Evolutionary conservation across 352 stramenopile genomes (phyloP).

Genomic region (Pythium pyrilobum): DNA sequence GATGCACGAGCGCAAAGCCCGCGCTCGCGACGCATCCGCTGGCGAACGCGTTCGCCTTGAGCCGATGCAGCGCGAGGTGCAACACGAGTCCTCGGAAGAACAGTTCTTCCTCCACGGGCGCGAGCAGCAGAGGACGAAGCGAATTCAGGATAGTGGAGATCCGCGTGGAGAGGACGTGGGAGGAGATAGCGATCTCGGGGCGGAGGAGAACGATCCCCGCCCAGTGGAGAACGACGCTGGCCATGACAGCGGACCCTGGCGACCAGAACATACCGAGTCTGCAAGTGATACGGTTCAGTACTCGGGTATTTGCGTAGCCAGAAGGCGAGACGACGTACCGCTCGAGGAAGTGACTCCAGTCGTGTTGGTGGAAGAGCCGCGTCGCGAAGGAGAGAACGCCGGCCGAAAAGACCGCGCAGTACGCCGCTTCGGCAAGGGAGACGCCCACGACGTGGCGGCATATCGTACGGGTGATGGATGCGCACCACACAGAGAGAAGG

Average conservation of each 20-base stretch:
- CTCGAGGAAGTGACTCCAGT: background rate
- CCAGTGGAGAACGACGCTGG: background rate
- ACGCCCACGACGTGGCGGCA: background rate
- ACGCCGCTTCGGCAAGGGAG: background rate
- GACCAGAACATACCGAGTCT: constrained; percentile 9
- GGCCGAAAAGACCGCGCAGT: background rate
- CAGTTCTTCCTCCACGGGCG: constrained; percentile 50
- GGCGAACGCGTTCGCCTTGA: constrained; percentile 8
- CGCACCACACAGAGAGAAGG: constrained; percentile 18
- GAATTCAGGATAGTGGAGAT: background rate
- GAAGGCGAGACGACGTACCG: background rate
- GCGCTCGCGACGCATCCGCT: constrained; percentile 28
- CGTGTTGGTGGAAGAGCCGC: constrained; percentile 15
- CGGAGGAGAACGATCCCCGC: background rate
- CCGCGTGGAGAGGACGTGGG: background rate
- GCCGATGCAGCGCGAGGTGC: constrained; percentile 41
- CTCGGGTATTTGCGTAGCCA: background rate
- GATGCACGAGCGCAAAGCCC: constrained; percentile 47
- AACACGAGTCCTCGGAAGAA: constrained; percentile 57
- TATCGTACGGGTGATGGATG: constrained; percentile 1
- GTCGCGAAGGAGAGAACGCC: constrained; percentile 1
- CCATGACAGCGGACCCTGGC: background rate
- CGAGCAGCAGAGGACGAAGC: constrained; percentile 33
- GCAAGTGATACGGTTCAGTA: no score
- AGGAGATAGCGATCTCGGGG: no score